phyloP scores from a whole-genome alignment of 768 basidiomycete species.

The Boletales sp. region DNA sequence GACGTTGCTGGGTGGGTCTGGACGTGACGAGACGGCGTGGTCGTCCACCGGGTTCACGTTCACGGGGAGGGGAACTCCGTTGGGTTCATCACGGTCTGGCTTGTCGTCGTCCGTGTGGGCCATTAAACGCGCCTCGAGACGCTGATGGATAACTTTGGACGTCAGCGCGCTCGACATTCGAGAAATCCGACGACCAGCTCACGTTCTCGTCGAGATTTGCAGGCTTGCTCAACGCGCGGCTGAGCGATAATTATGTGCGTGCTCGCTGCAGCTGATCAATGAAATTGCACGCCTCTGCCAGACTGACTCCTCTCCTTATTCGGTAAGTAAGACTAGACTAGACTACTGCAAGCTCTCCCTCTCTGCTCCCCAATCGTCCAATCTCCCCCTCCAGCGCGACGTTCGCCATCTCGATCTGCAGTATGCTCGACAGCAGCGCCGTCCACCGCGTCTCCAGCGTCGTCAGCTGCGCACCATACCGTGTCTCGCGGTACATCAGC shows the following conservation, averaged over 20 bases:
- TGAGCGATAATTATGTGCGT: too few relatives aligned
- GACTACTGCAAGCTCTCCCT: conserved; percentile 54
- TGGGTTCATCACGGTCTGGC: too few relatives aligned
- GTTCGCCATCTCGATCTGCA: conserved; percentile 96
- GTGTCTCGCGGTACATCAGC: conserved; percentile 48
- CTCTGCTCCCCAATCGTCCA: conserved; percentile 51
- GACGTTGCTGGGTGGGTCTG: conserved; percentile 12
- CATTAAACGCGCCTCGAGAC: too few relatives aligned
- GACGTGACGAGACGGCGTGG: neutral
- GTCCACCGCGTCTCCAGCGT: conserved; percentile 88
- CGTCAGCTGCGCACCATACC: conserved; percentile 73
- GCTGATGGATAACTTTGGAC: too few relatives aligned
- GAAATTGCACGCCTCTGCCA: too few relatives aligned
- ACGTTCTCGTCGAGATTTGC: too few relatives aligned
- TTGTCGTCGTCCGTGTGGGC: neutral
- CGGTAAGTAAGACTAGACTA: conserved; percentile 3
- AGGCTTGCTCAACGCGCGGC: too few relatives aligned
- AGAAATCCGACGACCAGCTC: too few relatives aligned
- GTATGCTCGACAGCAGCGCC: conserved; percentile 81
- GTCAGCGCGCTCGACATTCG: too few relatives aligned
- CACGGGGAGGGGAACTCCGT: too few relatives aligned
- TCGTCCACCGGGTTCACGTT: neutral
- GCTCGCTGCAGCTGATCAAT: too few relatives aligned
- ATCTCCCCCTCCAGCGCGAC: conserved; percentile 83
- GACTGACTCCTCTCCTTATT: conserved; percentile 20